Evolutionary conservation across 2,329 filamentous ascomycete species (phyloP), one percentile per base, ranked within the genome.

Genomic region (Aspergillus fumigatus): DNA sequence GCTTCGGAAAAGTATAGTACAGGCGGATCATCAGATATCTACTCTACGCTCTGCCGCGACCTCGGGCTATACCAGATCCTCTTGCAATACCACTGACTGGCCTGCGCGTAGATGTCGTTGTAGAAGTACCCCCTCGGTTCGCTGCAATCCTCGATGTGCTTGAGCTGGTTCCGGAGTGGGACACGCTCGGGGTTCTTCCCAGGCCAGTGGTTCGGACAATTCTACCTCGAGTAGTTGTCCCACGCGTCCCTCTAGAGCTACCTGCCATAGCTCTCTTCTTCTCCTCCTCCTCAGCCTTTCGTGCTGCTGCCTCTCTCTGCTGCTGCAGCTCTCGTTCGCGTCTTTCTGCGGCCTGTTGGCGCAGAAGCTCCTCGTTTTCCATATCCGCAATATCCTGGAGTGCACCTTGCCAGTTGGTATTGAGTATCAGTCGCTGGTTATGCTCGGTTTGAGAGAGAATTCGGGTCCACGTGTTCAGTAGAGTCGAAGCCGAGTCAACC

Each of bases 391-490:
- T 75, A 75, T 99, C 94, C 68, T 92, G 86, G 4, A 85, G 89
- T 27, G 92, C 89, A 55, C 94, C 94, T 69, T 93, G 88, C 92
- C 93, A 99, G 57, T 85, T 81, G 1, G 91, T 89, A 68, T 96
- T 89, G 48, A 97, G 81, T 48, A 99, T 88, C 51, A 99, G 80
- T 25, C 94, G 87, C 73, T 97, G 92, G 70, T 96, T 97, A 75
- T 99, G 94, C 75, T 99, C 94, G 4, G 94, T 97, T 74, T 99
- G 94, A 6, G 91, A 94, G 11, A 99, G 84, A 63, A 99, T 97
- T 52, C 92, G 87, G 8, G 92, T 96, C 93, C 93, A 99, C 17
- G 92, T 96, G 67, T 95, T 92, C 32, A 99, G 85, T 14, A 99
- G 83, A 1, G 89, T 89, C 14, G 92, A 95, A 3, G 94, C 92